Percentiles rank a stretch among this genome's conserved stretches.
Conservation (phyloP, 2,329 filamentous ascomycete species). For the Dactylellina haptotyla region DNA sequence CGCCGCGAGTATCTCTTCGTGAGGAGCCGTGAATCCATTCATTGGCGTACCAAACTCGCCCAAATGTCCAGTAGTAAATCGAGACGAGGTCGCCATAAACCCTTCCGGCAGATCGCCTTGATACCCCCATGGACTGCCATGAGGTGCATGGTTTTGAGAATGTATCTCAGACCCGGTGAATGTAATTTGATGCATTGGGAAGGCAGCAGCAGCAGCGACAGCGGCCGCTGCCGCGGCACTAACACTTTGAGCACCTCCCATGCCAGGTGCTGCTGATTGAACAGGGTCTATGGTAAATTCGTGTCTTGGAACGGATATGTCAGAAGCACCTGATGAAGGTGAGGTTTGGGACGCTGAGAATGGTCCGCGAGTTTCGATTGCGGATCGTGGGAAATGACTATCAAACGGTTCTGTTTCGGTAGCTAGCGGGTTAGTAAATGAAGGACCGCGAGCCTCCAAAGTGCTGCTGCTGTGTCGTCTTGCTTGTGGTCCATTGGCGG, state of each 20-base stretch:
- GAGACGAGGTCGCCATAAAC: constrained; percentile 29
- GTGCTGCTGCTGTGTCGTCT: constrained; percentile 48
- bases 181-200: constrained; percentile 47
- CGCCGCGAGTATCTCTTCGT: constrained; percentile 48
- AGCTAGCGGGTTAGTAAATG: constrained; percentile 44
- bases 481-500: constrained; percentile 9
- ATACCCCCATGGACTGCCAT: constrained; percentile 42
- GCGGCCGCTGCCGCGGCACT: constrained; percentile 18
- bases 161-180: constrained; percentile 41
- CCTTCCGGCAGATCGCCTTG: constrained; percentile 45
- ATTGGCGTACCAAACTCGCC: constrained; percentile 45
- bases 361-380: constrained; percentile 50
- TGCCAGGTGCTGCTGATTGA: constrained; percentile 8
- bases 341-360: constrained; percentile 49
- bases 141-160: constrained; percentile 30
- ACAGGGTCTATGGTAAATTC: constrained; percentile 43
- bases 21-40: constrained; percentile 50
- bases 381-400: constrained; percentile 49
- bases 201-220: constrained; percentile 18
- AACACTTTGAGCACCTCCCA: neutral
- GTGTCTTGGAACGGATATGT: constrained; percentile 48
- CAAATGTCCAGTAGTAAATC: constrained; percentile 32
- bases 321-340: constrained; percentile 46
- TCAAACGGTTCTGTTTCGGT: constrained; percentile 37
- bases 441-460: constrained; percentile 48